Evolutionary conservation across 2,329 filamentous ascomycete genomes (phyloP).

Genomic region (Fusarium sp.): DNA sequence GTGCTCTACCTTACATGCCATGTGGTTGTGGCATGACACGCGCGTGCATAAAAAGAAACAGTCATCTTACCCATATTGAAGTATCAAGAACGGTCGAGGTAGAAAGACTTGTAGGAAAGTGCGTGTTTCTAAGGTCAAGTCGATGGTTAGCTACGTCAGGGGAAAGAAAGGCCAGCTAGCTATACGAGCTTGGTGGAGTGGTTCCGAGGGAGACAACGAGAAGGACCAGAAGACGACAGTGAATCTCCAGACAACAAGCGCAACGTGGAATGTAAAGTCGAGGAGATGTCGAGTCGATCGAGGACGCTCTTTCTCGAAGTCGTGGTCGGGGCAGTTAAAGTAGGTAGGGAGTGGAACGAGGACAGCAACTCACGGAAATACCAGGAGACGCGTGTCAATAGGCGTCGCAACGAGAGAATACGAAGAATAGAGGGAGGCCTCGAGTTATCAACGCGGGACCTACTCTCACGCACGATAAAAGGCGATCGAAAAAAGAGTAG

Average conservation of each 20-base stretch:
- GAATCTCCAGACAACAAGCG: slow-evolving; percentile 9
- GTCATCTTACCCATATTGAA: slow-evolving; percentile 56
- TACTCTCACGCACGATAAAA: slow-evolving; percentile 44
- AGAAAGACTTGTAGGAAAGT: slow-evolving; percentile 47
- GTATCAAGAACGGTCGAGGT: slow-evolving; percentile 53
- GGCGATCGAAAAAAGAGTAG: slow-evolving; percentile 50
- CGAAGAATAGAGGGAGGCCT: slow-evolving; percentile 43
- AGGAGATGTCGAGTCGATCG: slow-evolving; percentile 14
- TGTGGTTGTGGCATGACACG: slow-evolving; percentile 41
- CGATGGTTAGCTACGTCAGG: slow-evolving; percentile 43
- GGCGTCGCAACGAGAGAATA: slow-evolving; percentile 46
- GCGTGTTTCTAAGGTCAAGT: slow-evolving; percentile 40
- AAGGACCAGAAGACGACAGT: slow-evolving; percentile 8
- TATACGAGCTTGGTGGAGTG: slow-evolving; percentile 29
- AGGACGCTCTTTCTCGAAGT: slow-evolving; percentile 33
- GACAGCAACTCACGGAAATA: slow-evolving; percentile 43
- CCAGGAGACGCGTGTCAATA: slow-evolving; percentile 51
- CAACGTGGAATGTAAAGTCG: slow-evolving; percentile 10
- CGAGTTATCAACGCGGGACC: slow-evolving; percentile 34
- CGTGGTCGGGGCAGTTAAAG: slow-evolving; percentile 1
- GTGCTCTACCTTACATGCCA: slow-evolving; percentile 38
- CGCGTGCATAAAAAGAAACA: slow-evolving; percentile 47
- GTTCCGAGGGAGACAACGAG: slow-evolving; percentile 8
- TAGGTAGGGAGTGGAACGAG: slow-evolving; percentile 37
- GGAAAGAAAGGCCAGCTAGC: slow-evolving; percentile 42